Percentiles rank a stretch among this genome's conserved stretches.
phyloP scores from a whole-genome alignment of 140 eudicot species.

The Flaveria floridana region DNA sequence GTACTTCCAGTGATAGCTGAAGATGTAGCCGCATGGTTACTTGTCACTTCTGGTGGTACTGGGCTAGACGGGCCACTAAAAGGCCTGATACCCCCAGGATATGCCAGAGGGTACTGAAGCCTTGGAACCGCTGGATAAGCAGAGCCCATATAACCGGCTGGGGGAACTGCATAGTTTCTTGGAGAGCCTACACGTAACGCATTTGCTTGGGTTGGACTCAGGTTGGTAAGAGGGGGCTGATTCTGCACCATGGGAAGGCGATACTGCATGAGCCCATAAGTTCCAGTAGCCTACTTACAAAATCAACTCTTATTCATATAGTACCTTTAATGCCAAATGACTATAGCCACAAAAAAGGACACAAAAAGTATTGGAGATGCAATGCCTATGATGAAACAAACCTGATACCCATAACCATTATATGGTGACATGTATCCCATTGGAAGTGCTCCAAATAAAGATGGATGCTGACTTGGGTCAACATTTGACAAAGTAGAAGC shows the following conservation, averaged over 20 bases:
- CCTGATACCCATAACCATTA: slow-evolving; percentile 95
- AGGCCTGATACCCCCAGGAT: slow-evolving; percentile 73
- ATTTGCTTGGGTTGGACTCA: slow-evolving; percentile 69
- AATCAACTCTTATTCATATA: slow-evolving; percentile 34
- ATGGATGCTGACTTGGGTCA: slow-evolving; percentile 63
- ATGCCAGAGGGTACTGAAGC: slow-evolving; percentile 72
- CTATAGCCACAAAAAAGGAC: background rate
- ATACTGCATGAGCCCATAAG: slow-evolving; percentile 83
- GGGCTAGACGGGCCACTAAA: slow-evolving; percentile 73
- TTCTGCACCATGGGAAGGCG: slow-evolving; percentile 73
- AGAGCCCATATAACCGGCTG: slow-evolving; percentile 60
- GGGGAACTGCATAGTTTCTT: slow-evolving; percentile 55
- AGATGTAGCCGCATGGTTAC: slow-evolving; percentile 63
- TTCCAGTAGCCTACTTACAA: slow-evolving; percentile 72
- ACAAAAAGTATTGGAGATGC: slow-evolving; percentile 3
- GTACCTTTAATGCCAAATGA: slow-evolving; percentile 16
- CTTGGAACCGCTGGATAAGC: slow-evolving; percentile 62
- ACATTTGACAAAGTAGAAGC: slow-evolving; percentile 53
- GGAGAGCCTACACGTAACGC: slow-evolving; percentile 63
- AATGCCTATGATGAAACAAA: slow-evolving; percentile 33
- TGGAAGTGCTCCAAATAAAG: slow-evolving; percentile 84
- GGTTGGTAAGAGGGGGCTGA: slow-evolving; percentile 59
- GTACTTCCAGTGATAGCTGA: slow-evolving; percentile 60
- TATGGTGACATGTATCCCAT: slow-evolving; percentile 84
- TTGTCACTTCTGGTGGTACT: slow-evolving; percentile 49